Evolutionary conservation across 2,329 filamentous ascomycete species (phyloP).

Genomic region (Penicillium sp.): DNA sequence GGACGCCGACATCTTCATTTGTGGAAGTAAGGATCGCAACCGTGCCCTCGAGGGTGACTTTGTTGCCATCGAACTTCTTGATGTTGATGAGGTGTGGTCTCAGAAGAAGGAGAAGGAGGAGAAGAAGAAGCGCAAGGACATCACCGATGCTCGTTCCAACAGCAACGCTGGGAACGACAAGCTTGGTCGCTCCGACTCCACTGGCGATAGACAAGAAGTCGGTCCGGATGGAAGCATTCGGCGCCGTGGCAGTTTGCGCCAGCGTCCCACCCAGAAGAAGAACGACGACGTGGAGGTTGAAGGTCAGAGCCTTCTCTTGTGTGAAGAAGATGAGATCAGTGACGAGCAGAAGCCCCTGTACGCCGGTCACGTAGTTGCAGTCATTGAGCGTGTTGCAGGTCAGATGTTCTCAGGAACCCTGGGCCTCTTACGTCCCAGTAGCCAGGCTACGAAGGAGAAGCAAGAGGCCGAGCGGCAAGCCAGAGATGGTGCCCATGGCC

Average conservation of each 20-base stretch:
- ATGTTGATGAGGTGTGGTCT: conserved; percentile 97
- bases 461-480: conserved; percentile 95
- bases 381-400: conserved; percentile 93
- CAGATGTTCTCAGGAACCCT: conserved; percentile 99
- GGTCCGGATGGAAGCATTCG: conserved; percentile 81
- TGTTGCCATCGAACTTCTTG: conserved; percentile 91
- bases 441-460: conserved; percentile 98
- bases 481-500: conserved; percentile 75
- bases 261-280: conserved; percentile 98
- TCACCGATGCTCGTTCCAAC: conserved; percentile 83
- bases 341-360: conserved; percentile 98
- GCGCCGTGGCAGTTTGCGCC: conserved; percentile 89
- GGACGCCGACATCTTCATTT: conserved; percentile 99
- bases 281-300: conserved; percentile 99
- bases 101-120: conserved; percentile 99
- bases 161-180: conserved; percentile 70
- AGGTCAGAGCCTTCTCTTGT: conserved; percentile 91
- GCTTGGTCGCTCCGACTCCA: conserved; percentile 60
- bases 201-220: conserved; percentile 62
- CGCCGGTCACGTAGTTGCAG: conserved; percentile 93
- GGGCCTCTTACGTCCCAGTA: conserved; percentile 89
- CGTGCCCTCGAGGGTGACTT: conserved; percentile 94
- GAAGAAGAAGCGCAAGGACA: conserved; percentile 99
- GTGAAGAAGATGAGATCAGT: conserved; percentile 98
- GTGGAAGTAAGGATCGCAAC: conserved; percentile 97